These are phyloP conservation scores for Exophiala sp. DNA, from an alignment of 2,329 filamentous ascomycete species.

Conservation along the genomic window DNA sequence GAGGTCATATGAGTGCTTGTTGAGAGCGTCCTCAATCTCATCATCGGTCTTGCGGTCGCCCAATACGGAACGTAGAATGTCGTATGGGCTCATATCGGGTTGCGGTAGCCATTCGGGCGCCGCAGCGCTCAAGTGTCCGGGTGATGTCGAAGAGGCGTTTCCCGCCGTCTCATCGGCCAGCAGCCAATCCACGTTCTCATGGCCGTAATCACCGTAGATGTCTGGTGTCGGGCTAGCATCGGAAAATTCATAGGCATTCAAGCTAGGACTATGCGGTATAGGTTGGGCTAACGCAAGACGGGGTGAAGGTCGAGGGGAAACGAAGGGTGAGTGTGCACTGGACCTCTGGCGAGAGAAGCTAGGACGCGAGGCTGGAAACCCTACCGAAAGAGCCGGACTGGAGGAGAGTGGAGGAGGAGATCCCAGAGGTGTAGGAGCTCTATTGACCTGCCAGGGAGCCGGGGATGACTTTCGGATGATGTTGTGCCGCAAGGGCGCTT, in stretches of 20 bases:
- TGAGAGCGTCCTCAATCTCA: slow-evolving; percentile 86
- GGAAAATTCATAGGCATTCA: slow-evolving; percentile 94
- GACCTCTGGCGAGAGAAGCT: slow-evolving; percentile 57
- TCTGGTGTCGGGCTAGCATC: slow-evolving; percentile 75
- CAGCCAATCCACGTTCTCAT: slow-evolving; percentile 94
- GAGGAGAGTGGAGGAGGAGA: slow-evolving; percentile 75
- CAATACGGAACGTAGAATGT: slow-evolving; percentile 92
- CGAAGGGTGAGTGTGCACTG: slow-evolving; percentile 65
- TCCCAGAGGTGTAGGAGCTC: slow-evolving; percentile 69
- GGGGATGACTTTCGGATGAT: slow-evolving; percentile 87
- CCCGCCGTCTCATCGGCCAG: slow-evolving; percentile 79
- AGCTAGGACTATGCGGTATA: slow-evolving; percentile 86
- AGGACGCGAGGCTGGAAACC: slow-evolving; percentile 65
- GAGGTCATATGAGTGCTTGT: slow-evolving; percentile 84
- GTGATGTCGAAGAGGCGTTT: slow-evolving; percentile 69
- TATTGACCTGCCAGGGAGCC: slow-evolving; percentile 78
- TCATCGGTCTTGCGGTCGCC: slow-evolving; percentile 85
- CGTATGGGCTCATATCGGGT: slow-evolving; percentile 93
- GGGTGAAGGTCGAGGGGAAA: slow-evolving; percentile 86
- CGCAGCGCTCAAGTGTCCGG: slow-evolving; percentile 63
- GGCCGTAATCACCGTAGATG: slow-evolving; percentile 83
- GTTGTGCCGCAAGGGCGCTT: slow-evolving; percentile 79
- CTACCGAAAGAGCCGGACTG: slow-evolving; percentile 70
- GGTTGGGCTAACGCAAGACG: slow-evolving; percentile 85
- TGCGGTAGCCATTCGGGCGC: slow-evolving; percentile 75